Percentiles rank a stretch among this genome's conserved stretches.
phyloP scores from a whole-genome alignment of 495 filamentous ascomycete species.

The Lepidopterella palustris region DNA sequence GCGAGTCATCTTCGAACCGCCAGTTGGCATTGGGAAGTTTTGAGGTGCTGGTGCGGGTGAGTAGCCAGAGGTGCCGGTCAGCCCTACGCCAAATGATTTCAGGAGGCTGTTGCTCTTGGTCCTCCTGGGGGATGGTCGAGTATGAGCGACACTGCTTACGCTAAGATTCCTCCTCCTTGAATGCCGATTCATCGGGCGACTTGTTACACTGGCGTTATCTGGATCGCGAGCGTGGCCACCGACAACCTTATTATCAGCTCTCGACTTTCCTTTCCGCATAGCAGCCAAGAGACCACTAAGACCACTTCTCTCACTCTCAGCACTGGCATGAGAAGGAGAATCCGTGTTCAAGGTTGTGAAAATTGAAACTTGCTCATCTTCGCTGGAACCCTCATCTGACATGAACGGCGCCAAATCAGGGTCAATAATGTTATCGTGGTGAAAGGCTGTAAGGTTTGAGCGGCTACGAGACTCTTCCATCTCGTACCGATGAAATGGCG shows the following conservation, averaged over 20 bases:
- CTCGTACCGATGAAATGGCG: slow-evolving; percentile 77
- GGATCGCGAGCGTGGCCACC: slow-evolving; percentile 51
- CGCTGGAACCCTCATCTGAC: slow-evolving; percentile 89
- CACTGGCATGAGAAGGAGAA: slow-evolving; percentile 42
- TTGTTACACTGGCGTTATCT: slow-evolving; percentile 53
- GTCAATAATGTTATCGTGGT: slow-evolving; percentile 97
- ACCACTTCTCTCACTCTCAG: slow-evolving; percentile 50
- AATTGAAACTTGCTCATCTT: slow-evolving; percentile 84
- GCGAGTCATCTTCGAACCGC: slow-evolving; percentile 52
- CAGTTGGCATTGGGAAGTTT: background rate
- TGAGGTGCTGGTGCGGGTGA: slow-evolving; percentile 1
- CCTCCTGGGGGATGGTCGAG: slow-evolving; percentile 59
- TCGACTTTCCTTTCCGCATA: slow-evolving; percentile 67
- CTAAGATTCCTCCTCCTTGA: slow-evolving; percentile 71
- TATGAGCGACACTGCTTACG: slow-evolving; percentile 61
- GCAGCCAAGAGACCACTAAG: slow-evolving; percentile 37
- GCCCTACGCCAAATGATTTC: slow-evolving; percentile 26
- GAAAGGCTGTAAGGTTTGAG: slow-evolving; percentile 78
- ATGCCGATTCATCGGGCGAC: slow-evolving; percentile 50
- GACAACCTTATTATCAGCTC: slow-evolving; percentile 62
- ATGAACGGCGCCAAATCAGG: slow-evolving; percentile 92
- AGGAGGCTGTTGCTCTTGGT: slow-evolving; percentile 38
- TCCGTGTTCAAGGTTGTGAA: slow-evolving; percentile 62
- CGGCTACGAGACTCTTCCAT: slow-evolving; percentile 56
- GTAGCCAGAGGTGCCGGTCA: slow-evolving; percentile 6